Evolutionary conservation across 208 protist species (phyloP).

Genomic region (Acanthamoeba healyi): DNA sequence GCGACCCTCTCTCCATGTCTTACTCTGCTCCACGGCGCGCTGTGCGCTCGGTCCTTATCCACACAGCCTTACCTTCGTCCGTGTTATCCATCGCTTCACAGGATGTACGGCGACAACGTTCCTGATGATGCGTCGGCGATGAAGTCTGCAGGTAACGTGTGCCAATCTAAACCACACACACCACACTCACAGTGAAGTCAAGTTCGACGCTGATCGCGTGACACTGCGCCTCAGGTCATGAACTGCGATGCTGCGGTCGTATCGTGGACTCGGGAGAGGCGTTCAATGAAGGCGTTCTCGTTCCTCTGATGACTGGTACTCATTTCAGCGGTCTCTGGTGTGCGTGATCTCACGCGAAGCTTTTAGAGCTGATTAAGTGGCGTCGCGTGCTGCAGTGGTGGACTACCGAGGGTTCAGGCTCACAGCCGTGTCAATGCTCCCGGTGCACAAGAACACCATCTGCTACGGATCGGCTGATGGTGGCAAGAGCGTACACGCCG

Average conservation of each 20-base stretch:
- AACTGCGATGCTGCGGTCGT: constrained; percentile 8
- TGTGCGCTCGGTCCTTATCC: not conserved
- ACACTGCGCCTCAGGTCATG: constrained; percentile 49
- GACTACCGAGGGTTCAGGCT: constrained; percentile 72
- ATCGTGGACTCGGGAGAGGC: constrained; percentile 58
- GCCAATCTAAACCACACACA: too few relatives aligned
- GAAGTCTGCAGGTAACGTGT: constrained; percentile 55
- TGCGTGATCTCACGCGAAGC: not conserved
- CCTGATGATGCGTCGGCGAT: constrained; percentile 64
- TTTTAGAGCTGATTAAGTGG: not conserved
- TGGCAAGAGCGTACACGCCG: constrained; percentile 28
- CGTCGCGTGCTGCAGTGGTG: constrained; percentile 6
- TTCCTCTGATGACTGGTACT: constrained; percentile 40
- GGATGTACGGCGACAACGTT: constrained; percentile 69
- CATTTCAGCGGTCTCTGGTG: not conserved
- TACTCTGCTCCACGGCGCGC: not conserved
- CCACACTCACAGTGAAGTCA: too few relatives aligned
- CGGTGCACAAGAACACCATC: constrained; percentile 53
- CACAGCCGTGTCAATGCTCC: constrained; percentile 66
- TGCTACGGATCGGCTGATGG: constrained; percentile 64
- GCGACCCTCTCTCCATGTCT: not conserved
- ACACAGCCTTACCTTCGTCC: not conserved
- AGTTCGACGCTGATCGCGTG: too few relatives aligned
- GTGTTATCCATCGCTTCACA: not conserved
- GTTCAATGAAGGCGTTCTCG: constrained; percentile 42